Percentiles rank a stretch among this genome's conserved stretches.
Evolutionary conservation across 768 basidiomycete genomes (phyloP).

Genomic region (Serendipita sp.): DNA sequence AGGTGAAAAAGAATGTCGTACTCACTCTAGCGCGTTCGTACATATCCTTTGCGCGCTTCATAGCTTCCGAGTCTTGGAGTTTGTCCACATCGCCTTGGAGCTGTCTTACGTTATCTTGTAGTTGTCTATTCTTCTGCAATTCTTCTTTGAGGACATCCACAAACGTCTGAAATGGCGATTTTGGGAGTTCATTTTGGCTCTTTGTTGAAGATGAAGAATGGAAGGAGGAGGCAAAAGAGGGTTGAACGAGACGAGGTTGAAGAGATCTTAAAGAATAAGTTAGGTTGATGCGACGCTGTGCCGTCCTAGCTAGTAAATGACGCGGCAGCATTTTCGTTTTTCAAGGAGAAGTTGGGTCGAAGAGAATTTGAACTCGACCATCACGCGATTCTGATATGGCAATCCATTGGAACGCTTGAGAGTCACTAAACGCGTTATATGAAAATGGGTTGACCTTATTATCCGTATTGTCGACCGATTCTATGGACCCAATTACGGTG

Average conservation of each 20-base stretch:
- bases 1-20: constrained; percentile 12
- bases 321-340: not conserved
- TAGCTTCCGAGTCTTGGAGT: constrained; percentile 88
- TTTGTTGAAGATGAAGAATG: constrained; percentile 38
- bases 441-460: too few relatives aligned
- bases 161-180: constrained; percentile 92
- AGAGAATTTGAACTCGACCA: not conserved
- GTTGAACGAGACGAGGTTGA: not conserved
- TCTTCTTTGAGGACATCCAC: constrained; percentile 89
- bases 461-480: too few relatives aligned
- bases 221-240: constrained; percentile 9
- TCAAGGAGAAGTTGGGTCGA: not conserved
- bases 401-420: too few relatives aligned
- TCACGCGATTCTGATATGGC: too few relatives aligned
- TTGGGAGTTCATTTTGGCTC: constrained; percentile 45
- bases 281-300: not conserved
- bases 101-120: constrained; percentile 94
- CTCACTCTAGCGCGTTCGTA: constrained; percentile 89
- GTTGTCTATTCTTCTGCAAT: constrained; percentile 79
- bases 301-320: not conserved
- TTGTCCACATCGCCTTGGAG: constrained; percentile 96
- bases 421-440: too few relatives aligned
- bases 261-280: not conserved
- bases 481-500: too few relatives aligned
- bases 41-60: constrained; percentile 80